A percentile compares a stretch with the other conserved stretches of the same genome.
Conservation (phyloP, 805 yeast genomes). For the Millerozyma miso region DNA sequence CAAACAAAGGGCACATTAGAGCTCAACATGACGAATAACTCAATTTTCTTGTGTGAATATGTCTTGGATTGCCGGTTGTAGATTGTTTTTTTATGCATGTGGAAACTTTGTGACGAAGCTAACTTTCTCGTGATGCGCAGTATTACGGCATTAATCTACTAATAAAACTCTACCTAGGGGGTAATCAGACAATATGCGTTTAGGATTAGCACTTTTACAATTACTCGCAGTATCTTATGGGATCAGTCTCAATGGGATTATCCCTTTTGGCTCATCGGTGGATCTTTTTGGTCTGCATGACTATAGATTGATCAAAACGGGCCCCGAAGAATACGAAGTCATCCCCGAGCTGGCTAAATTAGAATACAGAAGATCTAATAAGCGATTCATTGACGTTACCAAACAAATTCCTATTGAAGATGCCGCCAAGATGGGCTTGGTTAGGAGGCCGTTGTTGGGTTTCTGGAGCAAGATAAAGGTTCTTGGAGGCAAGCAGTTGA, state of each 20-base stretch:
- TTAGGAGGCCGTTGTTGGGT: constrained; percentile 9
- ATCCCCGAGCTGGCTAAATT: constrained; percentile 37
- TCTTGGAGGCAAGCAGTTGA: constrained; percentile 24
- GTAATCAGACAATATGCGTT: background rate
- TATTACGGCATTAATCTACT: background rate
- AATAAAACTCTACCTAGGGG: background rate
- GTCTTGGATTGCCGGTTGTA: too few species aligned
- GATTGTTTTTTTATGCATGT: too few species aligned
- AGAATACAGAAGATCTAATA: constrained; percentile 37
- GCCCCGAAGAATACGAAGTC: constrained; percentile 26
- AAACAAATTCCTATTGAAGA: constrained; percentile 35
- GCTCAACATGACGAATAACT: too few species aligned
- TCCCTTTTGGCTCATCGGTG: constrained; percentile 1
- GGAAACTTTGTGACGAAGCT: too few species aligned
- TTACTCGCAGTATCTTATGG: background rate
- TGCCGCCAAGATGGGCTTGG: constrained; percentile 26
- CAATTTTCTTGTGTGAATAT: too few species aligned
- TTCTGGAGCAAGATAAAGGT: constrained; percentile 12
- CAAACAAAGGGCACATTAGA: too few species aligned
- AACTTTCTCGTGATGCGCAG: background rate
- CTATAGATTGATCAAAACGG: constrained; percentile 30
- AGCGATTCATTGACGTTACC: constrained; percentile 64
- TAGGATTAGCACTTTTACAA: background rate
- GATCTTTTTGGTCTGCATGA: constrained; percentile 1
- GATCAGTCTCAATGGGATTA: background rate